phyloP scores from a whole-genome alignment of 2,329 filamentous ascomycete genomes.

The Penicillium sp. region DNA sequence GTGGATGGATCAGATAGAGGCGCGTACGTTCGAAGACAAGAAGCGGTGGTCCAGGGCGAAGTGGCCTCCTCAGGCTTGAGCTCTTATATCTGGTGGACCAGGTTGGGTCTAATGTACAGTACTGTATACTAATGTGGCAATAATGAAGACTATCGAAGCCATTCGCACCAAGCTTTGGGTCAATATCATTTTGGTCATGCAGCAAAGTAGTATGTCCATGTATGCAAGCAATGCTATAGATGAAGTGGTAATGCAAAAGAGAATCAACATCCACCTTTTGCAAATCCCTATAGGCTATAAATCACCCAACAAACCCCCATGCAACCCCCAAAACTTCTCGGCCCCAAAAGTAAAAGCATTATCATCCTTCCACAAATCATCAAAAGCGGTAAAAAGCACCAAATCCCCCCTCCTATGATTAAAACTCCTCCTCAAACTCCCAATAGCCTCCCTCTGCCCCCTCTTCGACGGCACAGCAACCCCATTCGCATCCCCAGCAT shows the following conservation, averaged over 20 bases:
- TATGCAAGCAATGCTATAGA: background rate
- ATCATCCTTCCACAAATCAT: constrained; percentile 74
- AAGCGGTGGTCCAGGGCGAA: background rate
- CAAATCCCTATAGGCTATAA: background rate
- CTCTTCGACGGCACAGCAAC: constrained; percentile 63
- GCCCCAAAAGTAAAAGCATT: constrained; percentile 60
- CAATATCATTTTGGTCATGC: too few relatives aligned
- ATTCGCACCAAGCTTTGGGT: too few relatives aligned
- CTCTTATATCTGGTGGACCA: background rate
- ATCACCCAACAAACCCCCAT: constrained; percentile 7
- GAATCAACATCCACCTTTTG: background rate
- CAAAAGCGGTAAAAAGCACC: constrained; percentile 74
- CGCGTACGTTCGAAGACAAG: background rate
- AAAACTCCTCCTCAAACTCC: constrained; percentile 61
- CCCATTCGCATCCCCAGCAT: constrained; percentile 62
- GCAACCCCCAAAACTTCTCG: constrained; percentile 74
- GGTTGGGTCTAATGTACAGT: background rate
- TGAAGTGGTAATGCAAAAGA: background rate
- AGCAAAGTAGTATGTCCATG: too few relatives aligned
- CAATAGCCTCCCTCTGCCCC: constrained; percentile 64
- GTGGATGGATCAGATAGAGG: constrained; percentile 25
- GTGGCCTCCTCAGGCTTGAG: background rate
- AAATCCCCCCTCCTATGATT: constrained; percentile 41
- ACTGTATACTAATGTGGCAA: background rate
- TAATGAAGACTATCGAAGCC: constrained; percentile 1